These are phyloP conservation scores for Naganishia kalamii DNA, from an alignment of 768 basidiomycete species.

Conservation along the genomic window DNA sequence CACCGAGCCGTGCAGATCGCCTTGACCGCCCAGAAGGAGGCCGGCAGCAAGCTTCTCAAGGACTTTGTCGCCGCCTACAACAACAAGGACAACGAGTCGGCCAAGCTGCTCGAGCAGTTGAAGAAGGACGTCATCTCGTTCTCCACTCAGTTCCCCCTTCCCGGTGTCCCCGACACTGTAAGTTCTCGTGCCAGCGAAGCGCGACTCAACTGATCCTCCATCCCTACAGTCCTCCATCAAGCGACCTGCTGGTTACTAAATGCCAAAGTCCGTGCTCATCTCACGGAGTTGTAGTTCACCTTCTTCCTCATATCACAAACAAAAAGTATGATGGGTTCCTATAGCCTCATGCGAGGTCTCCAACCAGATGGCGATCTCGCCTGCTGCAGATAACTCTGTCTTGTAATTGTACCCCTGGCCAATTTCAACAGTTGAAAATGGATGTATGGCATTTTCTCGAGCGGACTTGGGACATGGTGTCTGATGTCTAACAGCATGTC, in stretches of 20 bases:
- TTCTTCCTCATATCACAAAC: not conserved
- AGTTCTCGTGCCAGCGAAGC: slow-evolving; percentile 19
- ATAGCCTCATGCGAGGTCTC: slow-evolving; percentile 9
- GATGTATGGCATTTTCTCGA: slow-evolving; percentile 18
- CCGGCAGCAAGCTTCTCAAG: slow-evolving; percentile 87
- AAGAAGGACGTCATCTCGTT: slow-evolving; percentile 72
- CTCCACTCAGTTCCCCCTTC: slow-evolving; percentile 82
- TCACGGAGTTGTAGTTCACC: not conserved
- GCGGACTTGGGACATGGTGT: not conserved
- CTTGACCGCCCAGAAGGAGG: slow-evolving; percentile 82
- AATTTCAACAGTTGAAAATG: slow-evolving; percentile 17
- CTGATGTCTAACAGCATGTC: too few species aligned
- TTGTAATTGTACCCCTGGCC: slow-evolving; percentile 17
- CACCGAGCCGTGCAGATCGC: slow-evolving; percentile 92
- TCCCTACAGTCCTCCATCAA: slow-evolving; percentile 33
- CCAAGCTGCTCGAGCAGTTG: slow-evolving; percentile 64
- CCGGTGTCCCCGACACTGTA: slow-evolving; percentile 62
- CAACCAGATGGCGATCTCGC: slow-evolving; percentile 1
- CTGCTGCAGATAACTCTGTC: slow-evolving; percentile 3
- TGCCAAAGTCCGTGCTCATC: not conserved
- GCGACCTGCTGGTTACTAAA: slow-evolving; percentile 36
- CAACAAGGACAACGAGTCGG: slow-evolving; percentile 52
- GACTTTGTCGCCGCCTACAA: slow-evolving; percentile 73
- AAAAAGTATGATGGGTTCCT: slow-evolving; percentile 11
- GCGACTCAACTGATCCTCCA: not conserved